Percentiles rank a stretch among this genome's conserved stretches.
Conservation (phyloP, 2,329 filamentous ascomycete genomes). For the Colletotrichum navitas region DNA sequence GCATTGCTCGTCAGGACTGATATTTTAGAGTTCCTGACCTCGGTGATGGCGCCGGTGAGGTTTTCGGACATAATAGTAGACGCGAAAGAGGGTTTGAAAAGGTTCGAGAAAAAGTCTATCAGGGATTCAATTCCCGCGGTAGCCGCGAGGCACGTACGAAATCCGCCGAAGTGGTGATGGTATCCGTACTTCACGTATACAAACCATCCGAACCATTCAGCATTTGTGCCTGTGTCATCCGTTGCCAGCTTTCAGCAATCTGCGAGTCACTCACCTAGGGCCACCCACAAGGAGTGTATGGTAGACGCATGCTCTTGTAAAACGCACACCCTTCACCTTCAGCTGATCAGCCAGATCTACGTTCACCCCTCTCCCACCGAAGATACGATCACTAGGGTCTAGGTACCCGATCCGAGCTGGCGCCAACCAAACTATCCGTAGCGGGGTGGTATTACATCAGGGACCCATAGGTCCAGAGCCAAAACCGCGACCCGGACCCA, state of each 20-base stretch:
- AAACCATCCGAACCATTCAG: conserved; percentile 34
- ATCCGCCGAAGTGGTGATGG: conserved; percentile 1
- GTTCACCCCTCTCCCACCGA: conserved; percentile 10
- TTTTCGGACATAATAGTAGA: conserved; percentile 1
- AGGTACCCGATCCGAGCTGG: conserved; percentile 29
- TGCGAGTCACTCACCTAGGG: conserved; percentile 30
- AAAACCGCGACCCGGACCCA: conserved; percentile 29
- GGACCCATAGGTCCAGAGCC: conserved; percentile 17
- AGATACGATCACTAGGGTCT: neutral
- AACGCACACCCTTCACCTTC: conserved; percentile 13
- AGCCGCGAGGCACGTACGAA: conserved; percentile 29
- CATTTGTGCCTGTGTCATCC: conserved; percentile 31
- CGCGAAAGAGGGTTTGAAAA: conserved; percentile 30
- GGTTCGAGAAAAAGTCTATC: conserved; percentile 27
- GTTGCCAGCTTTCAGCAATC: conserved; percentile 20
- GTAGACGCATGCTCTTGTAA: conserved; percentile 7
- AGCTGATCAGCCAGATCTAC: conserved; percentile 8
- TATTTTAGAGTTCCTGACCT: conserved; percentile 19
- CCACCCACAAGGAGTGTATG: neutral
- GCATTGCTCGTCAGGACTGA: conserved; percentile 2
- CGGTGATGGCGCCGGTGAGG: conserved; percentile 16
- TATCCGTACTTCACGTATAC: conserved; percentile 4
- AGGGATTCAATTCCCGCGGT: conserved; percentile 7
- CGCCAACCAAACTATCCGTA: conserved; percentile 38
- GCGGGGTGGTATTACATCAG: conserved; percentile 36